A percentile compares a stretch with the other conserved stretches of the same genome.
Conservation (phyloP, 129 eudicot species). For the Flaveria ramosissima region DNA sequence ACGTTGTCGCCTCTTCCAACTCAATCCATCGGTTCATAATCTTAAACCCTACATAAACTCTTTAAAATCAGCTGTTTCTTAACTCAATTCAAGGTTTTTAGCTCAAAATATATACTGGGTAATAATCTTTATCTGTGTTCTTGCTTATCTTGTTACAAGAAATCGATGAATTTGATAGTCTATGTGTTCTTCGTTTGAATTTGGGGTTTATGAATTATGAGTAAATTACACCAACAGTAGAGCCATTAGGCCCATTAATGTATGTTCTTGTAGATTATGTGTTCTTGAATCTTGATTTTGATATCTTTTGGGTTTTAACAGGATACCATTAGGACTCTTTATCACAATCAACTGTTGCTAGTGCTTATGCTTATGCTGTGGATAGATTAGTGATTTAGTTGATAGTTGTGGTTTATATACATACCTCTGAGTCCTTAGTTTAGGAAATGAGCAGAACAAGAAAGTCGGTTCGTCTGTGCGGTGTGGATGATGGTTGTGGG, state of each 20-base stretch:
- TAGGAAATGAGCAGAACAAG: conserved; percentile 66
- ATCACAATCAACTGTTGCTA: not conserved
- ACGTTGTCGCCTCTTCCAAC: conserved; percentile 15
- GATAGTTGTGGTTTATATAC: not conserved
- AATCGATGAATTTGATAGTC: too few species aligned
- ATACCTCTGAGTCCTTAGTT: not conserved
- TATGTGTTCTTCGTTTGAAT: not conserved
- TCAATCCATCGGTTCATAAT: conserved; percentile 4
- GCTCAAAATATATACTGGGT: not conserved
- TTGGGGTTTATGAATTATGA: not conserved
- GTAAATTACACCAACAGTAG: not conserved
- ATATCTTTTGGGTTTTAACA: not conserved
- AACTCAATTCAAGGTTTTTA: not conserved
- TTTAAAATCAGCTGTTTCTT: conserved; percentile 20
- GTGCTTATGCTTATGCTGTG: too few species aligned
- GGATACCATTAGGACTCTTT: not conserved
- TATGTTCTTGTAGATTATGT: not conserved
- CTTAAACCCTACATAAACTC: conserved; percentile 20
- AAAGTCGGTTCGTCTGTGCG: conserved; percentile 30
- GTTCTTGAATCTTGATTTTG: not conserved
- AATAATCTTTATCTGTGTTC: not conserved
- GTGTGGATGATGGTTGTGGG: conserved; percentile 30
- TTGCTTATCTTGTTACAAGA: not conserved
- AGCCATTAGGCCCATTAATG: too few species aligned
- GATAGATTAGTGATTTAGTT: too few species aligned